phyloP scores from a whole-genome alignment of 805 yeast genomes.

The Ogataea sp. region DNA sequence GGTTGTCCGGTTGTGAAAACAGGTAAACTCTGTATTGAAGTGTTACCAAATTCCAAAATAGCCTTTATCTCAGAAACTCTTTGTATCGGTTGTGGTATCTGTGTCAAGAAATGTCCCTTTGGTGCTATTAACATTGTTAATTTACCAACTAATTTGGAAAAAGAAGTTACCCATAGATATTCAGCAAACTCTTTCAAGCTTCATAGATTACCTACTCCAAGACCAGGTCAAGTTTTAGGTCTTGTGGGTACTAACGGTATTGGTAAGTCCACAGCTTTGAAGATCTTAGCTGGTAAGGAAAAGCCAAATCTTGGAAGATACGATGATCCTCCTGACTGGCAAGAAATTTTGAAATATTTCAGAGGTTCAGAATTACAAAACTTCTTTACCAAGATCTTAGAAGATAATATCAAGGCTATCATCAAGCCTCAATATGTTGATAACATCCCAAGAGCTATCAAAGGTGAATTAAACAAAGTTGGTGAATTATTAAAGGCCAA shows the following conservation, averaged over 20 bases:
- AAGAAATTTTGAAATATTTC: constrained; percentile 80
- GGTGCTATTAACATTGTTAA: constrained; percentile 95
- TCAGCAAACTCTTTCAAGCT: constrained; percentile 96
- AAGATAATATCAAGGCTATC: constrained; percentile 91
- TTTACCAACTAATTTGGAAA: constrained; percentile 89
- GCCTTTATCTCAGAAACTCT: constrained; percentile 90
- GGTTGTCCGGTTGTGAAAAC: constrained; percentile 98
- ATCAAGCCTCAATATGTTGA: constrained; percentile 99
- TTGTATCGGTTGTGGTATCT: constrained; percentile 99
- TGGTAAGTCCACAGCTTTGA: constrained; percentile 95
- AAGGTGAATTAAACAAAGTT: constrained; percentile 81
- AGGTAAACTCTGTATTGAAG: constrained; percentile 96
- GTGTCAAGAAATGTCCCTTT: constrained; percentile 97
- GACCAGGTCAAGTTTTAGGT: constrained; percentile 98
- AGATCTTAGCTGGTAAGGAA: constrained; percentile 94
- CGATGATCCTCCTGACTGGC: constrained; percentile 98
- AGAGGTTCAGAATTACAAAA: constrained; percentile 98
- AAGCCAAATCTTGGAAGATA: constrained; percentile 92
- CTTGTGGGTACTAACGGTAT: constrained; percentile 99
- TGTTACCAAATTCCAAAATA: constrained; percentile 79
- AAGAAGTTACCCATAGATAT: constrained; percentile 92
- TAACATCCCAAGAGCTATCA: constrained; percentile 92
- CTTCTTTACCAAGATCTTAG: constrained; percentile 87
- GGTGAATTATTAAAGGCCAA: constrained; percentile 75
- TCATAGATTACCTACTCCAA: constrained; percentile 95